Evolutionary conservation across 305 asterid species (phyloP), one percentile per base, ranked within the genome.

Genomic region (Fraxinus nigra): DNA sequence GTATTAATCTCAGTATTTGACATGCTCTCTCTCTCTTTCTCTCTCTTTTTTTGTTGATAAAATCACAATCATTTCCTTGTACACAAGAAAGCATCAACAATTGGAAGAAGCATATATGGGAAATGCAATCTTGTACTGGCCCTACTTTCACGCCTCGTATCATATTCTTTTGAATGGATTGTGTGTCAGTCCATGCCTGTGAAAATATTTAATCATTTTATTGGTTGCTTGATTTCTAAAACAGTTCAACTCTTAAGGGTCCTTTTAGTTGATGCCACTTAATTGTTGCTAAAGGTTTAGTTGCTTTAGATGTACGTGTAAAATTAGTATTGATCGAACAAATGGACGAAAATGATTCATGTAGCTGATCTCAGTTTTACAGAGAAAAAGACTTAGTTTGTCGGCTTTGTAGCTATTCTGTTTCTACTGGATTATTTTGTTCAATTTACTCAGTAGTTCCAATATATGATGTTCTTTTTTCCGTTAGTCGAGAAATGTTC

Each of bases 401-500:
- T 56, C 11, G 11, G 6, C 8, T 10, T 24, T 3, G n/a, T 26
- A 28, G 34, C 51, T n/a, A 40, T 18, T 10, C 20, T 16, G 59
- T 48, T 48, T 48, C 59, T 48, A 3, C 61, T 22, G 14, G 26
- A 79, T 40, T 11, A 73, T 43, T 67, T 51, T 79, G 70, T 35
- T 63, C 35, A 46, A 63, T 32, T 32, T 56, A 10, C 43, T 79
- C 20, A 18, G 3, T 6, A 33, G 51, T 79, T 77, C 82, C 73
- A 38, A 77, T 65, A 22, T 14, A 77, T 72, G 51, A 20, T 65
- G 28, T 32, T 8, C 72, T 81, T 51, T 33, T 56, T 56, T 81
- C 70, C 54, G 84, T 59, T 80, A 94, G 98, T 86, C 98, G 98
- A 81, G 98, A 95, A 83, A 89, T 87, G 85, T 95, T 92, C 84